phyloP scores from a whole-genome alignment of 129 eudicot genomes.

The Erigeron canadensis region DNA sequence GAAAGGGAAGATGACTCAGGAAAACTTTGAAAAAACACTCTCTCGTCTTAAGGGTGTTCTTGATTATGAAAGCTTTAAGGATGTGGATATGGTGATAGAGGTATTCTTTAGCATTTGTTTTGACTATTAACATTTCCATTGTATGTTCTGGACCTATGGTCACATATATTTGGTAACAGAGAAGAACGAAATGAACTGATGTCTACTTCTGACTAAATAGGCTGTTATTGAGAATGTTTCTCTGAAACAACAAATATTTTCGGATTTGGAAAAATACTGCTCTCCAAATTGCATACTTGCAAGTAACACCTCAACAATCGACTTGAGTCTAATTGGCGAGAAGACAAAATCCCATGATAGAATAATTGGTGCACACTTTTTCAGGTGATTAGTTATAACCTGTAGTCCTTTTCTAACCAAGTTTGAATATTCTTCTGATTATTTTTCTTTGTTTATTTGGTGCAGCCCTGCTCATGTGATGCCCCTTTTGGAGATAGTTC shows the following conservation, averaged over 20 bases:
- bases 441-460: background rate
- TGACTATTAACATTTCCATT: background rate
- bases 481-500: slow-evolving; percentile 96
- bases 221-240: slow-evolving; percentile 73
- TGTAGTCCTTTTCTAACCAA: background rate
- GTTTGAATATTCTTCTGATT: background rate
- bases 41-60: slow-evolving; percentile 75
- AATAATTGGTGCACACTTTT: slow-evolving; percentile 88
- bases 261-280: slow-evolving; percentile 64
- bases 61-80: slow-evolving; percentile 80
- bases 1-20: slow-evolving; percentile 81
- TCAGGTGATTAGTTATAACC: slow-evolving; percentile 55
- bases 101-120: slow-evolving; percentile 29
- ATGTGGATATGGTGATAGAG: slow-evolving; percentile 98
- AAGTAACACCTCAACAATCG: slow-evolving; percentile 68
- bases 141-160: background rate
- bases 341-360: slow-evolving; percentile 65
- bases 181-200: background rate
- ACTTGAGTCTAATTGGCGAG: slow-evolving; percentile 65
- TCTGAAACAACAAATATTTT: slow-evolving; percentile 66
- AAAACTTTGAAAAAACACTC: slow-evolving; percentile 71
- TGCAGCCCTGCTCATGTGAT: slow-evolving; percentile 93
- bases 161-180: background rate
- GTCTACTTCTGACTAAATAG: slow-evolving; percentile 38
- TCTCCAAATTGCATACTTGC: slow-evolving; percentile 71